phyloP scores from a whole-genome alignment of 768 basidiomycete genomes.

The Leccinum barrowsii region DNA sequence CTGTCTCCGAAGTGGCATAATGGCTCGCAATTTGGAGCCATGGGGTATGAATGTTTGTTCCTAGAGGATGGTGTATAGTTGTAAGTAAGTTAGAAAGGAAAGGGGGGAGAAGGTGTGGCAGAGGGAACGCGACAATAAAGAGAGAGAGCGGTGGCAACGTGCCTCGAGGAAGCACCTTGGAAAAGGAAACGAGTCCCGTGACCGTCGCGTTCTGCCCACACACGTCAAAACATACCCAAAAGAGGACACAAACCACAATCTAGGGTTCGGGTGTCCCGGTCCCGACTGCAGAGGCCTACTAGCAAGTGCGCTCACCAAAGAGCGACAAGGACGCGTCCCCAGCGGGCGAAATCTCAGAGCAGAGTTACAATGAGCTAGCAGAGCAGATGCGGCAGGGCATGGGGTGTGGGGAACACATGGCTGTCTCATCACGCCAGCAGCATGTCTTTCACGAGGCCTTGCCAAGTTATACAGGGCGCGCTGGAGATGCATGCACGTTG shows the following conservation, averaged over 20 bases:
- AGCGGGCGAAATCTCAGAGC: neutral
- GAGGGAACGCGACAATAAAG: slow-evolving; percentile 22
- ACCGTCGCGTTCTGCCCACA: slow-evolving; percentile 33
- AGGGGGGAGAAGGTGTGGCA: slow-evolving; percentile 2
- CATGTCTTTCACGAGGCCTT: slow-evolving; percentile 22
- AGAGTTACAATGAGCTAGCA: neutral
- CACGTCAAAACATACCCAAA: slow-evolving; percentile 20
- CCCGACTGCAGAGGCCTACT: neutral
- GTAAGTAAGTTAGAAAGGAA: slow-evolving; percentile 2
- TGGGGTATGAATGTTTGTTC: slow-evolving; percentile 13
- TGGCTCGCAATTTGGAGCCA: slow-evolving; percentile 62
- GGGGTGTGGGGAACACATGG: slow-evolving; percentile 15
- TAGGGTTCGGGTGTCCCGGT: slow-evolving; percentile 18
- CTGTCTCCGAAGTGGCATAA: slow-evolving; percentile 78
- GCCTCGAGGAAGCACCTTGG: slow-evolving; percentile 26
- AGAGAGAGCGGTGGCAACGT: slow-evolving; percentile 23
- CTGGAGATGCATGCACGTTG: neutral
- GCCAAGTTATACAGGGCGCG: slow-evolving; percentile 1
- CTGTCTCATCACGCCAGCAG: slow-evolving; percentile 1
- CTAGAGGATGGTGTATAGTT: slow-evolving; percentile 5
- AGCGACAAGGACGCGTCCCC: slow-evolving; percentile 1
- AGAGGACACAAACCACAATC: slow-evolving; percentile 12
- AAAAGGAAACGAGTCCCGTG: slow-evolving; percentile 36
- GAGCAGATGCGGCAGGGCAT: slow-evolving; percentile 10
- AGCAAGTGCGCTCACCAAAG: neutral